Percentiles rank a stretch among this genome's conserved stretches.
Evolutionary conservation across 1,139 yeast species (phyloP).

Genomic region (Casaregolazyma lundiana): DNA sequence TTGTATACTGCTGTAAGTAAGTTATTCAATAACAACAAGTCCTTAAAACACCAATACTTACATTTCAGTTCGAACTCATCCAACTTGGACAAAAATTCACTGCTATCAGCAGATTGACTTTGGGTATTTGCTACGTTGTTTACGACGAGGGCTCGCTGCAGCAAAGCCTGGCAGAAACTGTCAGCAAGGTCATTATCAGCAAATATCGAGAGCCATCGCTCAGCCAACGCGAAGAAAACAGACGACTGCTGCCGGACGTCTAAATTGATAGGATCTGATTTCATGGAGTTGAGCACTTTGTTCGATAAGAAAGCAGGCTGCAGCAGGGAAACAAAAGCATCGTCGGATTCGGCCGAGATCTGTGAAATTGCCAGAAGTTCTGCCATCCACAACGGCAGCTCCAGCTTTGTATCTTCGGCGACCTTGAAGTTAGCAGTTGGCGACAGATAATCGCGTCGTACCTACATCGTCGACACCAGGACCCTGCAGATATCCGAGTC

Average conservation of each 20-base stretch:
- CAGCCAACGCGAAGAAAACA: constrained; percentile 62
- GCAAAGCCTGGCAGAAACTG: constrained; percentile 49
- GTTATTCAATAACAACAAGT: neutral
- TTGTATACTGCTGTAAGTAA: constrained; percentile 43
- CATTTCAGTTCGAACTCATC: constrained; percentile 68
- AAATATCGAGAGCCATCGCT: constrained; percentile 70
- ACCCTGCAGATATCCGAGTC: constrained; percentile 83
- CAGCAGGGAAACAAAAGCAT: constrained; percentile 61
- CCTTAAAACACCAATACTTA: constrained; percentile 17
- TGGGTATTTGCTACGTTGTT: constrained; percentile 66
- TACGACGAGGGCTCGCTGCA: constrained; percentile 62
- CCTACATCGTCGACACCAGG: constrained; percentile 56
- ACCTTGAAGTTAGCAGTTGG: constrained; percentile 28
- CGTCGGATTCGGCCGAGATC: constrained; percentile 35
- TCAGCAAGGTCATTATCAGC: constrained; percentile 59
- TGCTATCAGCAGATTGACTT: constrained; percentile 32
- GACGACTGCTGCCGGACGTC: constrained; percentile 66
- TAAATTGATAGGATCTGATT: constrained; percentile 62
- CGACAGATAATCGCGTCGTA: constrained; percentile 1
- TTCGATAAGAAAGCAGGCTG: constrained; percentile 63
- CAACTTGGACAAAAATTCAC: constrained; percentile 55
- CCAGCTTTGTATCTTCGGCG: constrained; percentile 60
- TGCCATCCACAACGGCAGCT: constrained; percentile 88
- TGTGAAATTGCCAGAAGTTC: constrained; percentile 56
- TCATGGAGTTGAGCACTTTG: constrained; percentile 73